Conservation (phyloP, 129 eudicot genomes). For the Heracleum sosnowskyi region DNA sequence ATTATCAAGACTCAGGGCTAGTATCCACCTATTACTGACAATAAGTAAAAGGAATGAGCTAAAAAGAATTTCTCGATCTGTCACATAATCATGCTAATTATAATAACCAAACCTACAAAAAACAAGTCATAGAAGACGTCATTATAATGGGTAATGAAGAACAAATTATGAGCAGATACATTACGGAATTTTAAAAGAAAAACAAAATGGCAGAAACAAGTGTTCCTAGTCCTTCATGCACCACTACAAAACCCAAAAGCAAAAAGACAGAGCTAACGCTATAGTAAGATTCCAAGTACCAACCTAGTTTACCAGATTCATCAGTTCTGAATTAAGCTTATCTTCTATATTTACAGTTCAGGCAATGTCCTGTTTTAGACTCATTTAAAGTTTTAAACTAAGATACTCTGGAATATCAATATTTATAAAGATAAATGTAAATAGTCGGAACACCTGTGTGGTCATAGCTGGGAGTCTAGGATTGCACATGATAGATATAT, state of each 20-base stretch:
- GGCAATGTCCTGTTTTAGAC: neutral
- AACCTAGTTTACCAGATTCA: neutral
- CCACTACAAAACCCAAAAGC: neutral
- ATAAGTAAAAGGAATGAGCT: too few species aligned
- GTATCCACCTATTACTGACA: too few species aligned
- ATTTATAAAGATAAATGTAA: neutral
- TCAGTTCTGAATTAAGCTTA: neutral
- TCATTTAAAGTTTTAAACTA: neutral
- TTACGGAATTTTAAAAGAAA: slow-evolving; percentile 8
- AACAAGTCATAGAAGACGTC: too few species aligned
- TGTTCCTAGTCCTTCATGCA: neutral
- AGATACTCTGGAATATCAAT: neutral
- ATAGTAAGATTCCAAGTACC: neutral
- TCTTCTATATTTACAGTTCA: neutral
- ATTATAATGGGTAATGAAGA: too few species aligned
- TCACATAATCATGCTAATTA: too few species aligned
- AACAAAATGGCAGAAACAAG: neutral
- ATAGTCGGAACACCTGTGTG: neutral
- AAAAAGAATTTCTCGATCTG: too few species aligned
- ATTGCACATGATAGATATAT: neutral
- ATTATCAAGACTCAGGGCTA: too few species aligned
- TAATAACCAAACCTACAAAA: too few species aligned
- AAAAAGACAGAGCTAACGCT: neutral
- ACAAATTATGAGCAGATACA: slow-evolving; percentile 19
- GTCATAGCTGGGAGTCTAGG: slow-evolving; percentile 3